phyloP scores from a whole-genome alignment of 495 filamentous ascomycete species.

The Xylaria venustula region DNA sequence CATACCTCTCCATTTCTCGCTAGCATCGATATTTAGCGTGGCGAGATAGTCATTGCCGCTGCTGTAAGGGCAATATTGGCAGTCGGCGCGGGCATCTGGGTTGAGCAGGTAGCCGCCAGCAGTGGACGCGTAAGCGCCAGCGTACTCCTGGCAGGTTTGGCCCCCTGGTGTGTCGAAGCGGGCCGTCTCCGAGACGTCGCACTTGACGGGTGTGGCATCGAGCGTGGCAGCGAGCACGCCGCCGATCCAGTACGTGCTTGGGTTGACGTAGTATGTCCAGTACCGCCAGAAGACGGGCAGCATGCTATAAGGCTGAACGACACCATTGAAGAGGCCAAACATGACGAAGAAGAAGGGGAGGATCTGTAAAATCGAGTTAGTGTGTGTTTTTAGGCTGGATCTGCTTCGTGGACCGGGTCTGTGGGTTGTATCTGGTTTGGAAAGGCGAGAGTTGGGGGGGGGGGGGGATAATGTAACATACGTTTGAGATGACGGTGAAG shows the following conservation, averaged over 20 bases:
- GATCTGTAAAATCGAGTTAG: constrained; percentile 20
- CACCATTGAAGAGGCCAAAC: constrained; percentile 73
- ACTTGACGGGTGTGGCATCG: constrained; percentile 54
- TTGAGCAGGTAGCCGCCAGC: constrained; percentile 61
- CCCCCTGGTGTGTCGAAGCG: constrained; percentile 64
- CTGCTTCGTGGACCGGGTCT: no score
- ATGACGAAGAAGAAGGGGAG: constrained; percentile 81
- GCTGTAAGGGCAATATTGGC: constrained; percentile 73
- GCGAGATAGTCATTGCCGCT: constrained; percentile 66
- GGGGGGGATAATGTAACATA: constrained; percentile 13
- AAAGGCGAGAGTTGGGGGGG: not conserved
- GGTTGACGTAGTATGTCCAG: constrained; percentile 76
- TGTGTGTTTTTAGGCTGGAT: not conserved
- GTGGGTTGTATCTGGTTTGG: no score
- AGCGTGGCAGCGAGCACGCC: constrained; percentile 67
- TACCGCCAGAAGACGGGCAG: constrained; percentile 74
- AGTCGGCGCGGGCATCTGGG: constrained; percentile 53
- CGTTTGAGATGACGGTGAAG: constrained; percentile 78
- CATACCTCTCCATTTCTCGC: constrained; percentile 29
- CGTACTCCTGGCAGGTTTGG: constrained; percentile 62
- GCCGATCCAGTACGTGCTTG: constrained; percentile 67
- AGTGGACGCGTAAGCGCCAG: constrained; percentile 47
- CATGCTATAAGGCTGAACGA: constrained; percentile 60
- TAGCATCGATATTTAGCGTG: constrained; percentile 61
- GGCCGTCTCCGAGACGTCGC: constrained; percentile 59